phyloP scores from a whole-genome alignment of 768 basidiomycete species.

The Tulasnella sp. region DNA sequence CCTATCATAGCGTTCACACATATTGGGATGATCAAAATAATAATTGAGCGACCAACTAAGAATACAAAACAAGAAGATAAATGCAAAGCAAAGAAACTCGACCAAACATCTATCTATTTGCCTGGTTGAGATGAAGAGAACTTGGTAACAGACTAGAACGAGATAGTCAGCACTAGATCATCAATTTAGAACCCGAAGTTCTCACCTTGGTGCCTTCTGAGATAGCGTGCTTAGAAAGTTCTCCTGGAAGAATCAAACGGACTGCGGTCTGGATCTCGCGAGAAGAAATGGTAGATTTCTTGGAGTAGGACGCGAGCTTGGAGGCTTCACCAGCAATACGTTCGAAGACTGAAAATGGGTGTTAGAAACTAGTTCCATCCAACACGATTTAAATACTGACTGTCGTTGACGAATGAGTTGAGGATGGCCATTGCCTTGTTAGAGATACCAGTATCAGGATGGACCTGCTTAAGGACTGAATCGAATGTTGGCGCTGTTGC shows the following conservation, averaged over 20 bases:
- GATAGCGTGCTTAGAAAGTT: constrained; percentile 96
- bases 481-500: not conserved
- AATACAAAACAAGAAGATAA: not conserved
- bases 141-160: constrained; percentile 40
- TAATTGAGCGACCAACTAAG: not conserved
- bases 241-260: constrained; percentile 89
- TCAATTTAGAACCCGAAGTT: constrained; percentile 16
- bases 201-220: constrained; percentile 69
- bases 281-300: constrained; percentile 97
- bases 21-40: not conserved
- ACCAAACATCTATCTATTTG: constrained; percentile 16
- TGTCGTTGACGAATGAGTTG: constrained; percentile 83
- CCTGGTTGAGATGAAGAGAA: constrained; percentile 27
- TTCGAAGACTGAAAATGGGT: constrained; percentile 61
- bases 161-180: constrained; percentile 16
- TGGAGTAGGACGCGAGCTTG: constrained; percentile 90
- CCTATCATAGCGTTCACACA: not conserved
- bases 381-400: not conserved
- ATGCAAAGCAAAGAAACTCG: not conserved
- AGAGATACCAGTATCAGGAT: constrained; percentile 97
- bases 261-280: constrained; percentile 97
- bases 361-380: too few species aligned
- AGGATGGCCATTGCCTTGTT: constrained; percentile 92
- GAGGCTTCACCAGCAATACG: constrained; percentile 83
- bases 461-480: constrained; percentile 87